Conservation (phyloP, 805 yeast species). For the Scheffersomyces amazonensis region DNA sequence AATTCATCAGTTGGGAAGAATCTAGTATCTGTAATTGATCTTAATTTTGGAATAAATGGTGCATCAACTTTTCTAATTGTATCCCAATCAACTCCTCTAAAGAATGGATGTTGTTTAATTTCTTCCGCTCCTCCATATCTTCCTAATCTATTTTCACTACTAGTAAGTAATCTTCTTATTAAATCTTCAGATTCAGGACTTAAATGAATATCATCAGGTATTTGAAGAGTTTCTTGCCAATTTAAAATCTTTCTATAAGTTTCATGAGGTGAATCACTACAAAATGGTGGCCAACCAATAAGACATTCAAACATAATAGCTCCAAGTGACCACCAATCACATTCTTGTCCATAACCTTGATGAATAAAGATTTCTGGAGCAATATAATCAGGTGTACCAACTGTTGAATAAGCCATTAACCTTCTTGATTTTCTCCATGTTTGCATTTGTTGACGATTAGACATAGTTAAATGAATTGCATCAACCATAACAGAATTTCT, state of each 20-base stretch:
- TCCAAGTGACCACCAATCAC: conserved; percentile 98
- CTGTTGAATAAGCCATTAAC: conserved; percentile 93
- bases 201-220: conserved; percentile 89
- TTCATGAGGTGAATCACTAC: conserved; percentile 92
- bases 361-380: conserved; percentile 93
- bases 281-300: conserved; percentile 97
- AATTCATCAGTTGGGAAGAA: conserved; percentile 98
- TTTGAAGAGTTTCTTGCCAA: conserved; percentile 83
- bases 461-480: conserved; percentile 92
- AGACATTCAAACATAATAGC: conserved; percentile 96
- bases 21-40: conserved; percentile 91
- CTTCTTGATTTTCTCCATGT: conserved; percentile 94
- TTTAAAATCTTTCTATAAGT: conserved; percentile 87
- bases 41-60: conserved; percentile 88
- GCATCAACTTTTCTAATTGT: conserved; percentile 85
- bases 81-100: conserved; percentile 95
- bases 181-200: conserved; percentile 88
- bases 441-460: conserved; percentile 91
- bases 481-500: conserved; percentile 87
- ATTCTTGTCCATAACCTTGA: conserved; percentile 94
- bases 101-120: conserved; percentile 86
- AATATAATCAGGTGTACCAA: conserved; percentile 94
- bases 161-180: conserved; percentile 71
- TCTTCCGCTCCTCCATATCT: conserved; percentile 90
- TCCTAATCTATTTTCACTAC: conserved; percentile 78